Evolutionary conservation across 129 eudicot species (phyloP).

Genomic region (Logfia minima): DNA sequence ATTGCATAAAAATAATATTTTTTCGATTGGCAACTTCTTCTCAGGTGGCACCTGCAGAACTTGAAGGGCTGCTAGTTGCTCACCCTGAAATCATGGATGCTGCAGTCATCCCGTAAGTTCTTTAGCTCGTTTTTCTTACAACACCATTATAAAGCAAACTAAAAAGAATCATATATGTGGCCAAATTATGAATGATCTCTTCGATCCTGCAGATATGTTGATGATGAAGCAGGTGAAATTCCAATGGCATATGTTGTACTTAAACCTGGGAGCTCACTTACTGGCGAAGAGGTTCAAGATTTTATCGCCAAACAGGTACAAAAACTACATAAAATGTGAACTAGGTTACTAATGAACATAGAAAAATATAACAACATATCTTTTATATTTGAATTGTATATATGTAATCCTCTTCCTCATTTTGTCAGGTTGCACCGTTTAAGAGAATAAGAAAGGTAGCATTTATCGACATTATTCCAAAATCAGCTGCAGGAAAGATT

Average conservation of each 20-base stretch:
- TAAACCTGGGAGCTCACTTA: slow-evolving; percentile 58
- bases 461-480: slow-evolving; percentile 62
- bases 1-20: background rate
- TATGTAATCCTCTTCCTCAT: background rate
- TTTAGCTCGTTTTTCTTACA: background rate
- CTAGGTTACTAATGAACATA: background rate
- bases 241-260: slow-evolving; percentile 81
- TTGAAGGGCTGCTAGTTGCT: slow-evolving; percentile 76
- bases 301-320: slow-evolving; percentile 76
- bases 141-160: background rate
- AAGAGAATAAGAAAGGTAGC: slow-evolving; percentile 75
- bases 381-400: background rate
- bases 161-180: background rate
- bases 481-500: slow-evolving; percentile 81
- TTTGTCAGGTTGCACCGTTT: slow-evolving; percentile 67
- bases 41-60: slow-evolving; percentile 98
- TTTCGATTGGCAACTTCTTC: slow-evolving; percentile 22
- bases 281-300: slow-evolving; percentile 62
- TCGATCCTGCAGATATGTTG: slow-evolving; percentile 45
- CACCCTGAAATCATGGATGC: slow-evolving; percentile 92
- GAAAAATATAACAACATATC: background rate
- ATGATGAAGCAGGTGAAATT: slow-evolving; percentile 87
- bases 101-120: slow-evolving; percentile 86
- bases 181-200: background rate
- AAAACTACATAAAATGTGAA: slow-evolving; percentile 2